These are phyloP conservation scores for Penicillium argentinense DNA, from an alignment of 495 filamentous ascomycete genomes.

Conservation along the genomic window DNA sequence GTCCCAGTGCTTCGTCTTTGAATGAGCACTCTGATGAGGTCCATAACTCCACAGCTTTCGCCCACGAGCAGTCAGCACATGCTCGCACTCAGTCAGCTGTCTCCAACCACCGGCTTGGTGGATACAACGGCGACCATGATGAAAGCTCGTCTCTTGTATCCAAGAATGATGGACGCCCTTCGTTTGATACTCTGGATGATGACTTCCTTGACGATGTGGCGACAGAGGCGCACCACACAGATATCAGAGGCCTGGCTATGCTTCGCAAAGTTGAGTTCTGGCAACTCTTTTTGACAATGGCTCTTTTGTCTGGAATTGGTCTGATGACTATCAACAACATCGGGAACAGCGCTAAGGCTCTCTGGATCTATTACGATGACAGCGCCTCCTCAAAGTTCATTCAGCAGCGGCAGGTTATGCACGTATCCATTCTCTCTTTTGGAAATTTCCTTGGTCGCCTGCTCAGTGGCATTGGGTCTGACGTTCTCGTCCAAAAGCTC, in stretches of 20 bases:
- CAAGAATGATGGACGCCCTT: slow-evolving; percentile 41
- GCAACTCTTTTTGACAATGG: slow-evolving; percentile 83
- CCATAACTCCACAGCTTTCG: slow-evolving; percentile 45
- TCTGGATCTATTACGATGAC: slow-evolving; percentile 83
- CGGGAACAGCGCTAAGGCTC: slow-evolving; percentile 77
- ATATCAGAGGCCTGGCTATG: slow-evolving; percentile 84
- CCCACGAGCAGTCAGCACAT: slow-evolving; percentile 29
- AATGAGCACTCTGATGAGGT: slow-evolving; percentile 55
- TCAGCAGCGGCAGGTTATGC: slow-evolving; percentile 79
- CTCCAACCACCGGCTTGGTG: slow-evolving; percentile 35
- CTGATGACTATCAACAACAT: slow-evolving; percentile 99
- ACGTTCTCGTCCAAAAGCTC: slow-evolving; percentile 78
- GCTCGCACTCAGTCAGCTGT: slow-evolving; percentile 36
- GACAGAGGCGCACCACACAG: slow-evolving; percentile 65
- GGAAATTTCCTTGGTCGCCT: slow-evolving; percentile 82
- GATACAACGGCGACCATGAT: slow-evolving; percentile 47
- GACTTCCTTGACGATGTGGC: slow-evolving; percentile 39
- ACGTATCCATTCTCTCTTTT: slow-evolving; percentile 89
- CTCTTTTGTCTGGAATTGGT: slow-evolving; percentile 85
- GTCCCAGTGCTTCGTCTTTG: slow-evolving; percentile 46
- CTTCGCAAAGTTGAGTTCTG: slow-evolving; percentile 81
- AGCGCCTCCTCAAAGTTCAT: slow-evolving; percentile 72
- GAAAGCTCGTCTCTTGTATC: slow-evolving; percentile 87
- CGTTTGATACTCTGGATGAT: slow-evolving; percentile 38
- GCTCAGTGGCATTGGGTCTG: slow-evolving; percentile 70